Percentiles rank a stretch among this genome's conserved stretches.
phyloP scores from a whole-genome alignment of 805 yeast species.

The Saccharomycopsis vini region DNA sequence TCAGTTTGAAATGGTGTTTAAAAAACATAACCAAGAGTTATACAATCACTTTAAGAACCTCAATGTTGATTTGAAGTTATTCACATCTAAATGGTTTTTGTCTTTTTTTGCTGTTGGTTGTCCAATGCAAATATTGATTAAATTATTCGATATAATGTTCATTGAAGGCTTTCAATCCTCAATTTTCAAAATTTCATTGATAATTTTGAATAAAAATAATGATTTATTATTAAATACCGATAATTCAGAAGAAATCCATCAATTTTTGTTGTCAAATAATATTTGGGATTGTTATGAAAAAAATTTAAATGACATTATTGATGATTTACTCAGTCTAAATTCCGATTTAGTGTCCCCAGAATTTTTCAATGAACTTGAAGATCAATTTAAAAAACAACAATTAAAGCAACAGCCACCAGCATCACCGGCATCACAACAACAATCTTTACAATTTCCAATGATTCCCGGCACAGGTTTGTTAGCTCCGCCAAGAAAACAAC shows the following conservation, averaged over 20 bases:
- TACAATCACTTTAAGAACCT: conserved; percentile 33
- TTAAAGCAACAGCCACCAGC: not conserved
- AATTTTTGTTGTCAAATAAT: conserved; percentile 31
- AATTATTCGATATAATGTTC: conserved; percentile 41
- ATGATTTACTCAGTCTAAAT: conserved; percentile 20
- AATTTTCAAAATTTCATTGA: conserved; percentile 47
- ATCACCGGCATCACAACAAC: too few species aligned
- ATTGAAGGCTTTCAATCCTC: conserved; percentile 47
- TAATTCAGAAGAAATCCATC: conserved; percentile 34
- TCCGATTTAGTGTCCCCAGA: conserved; percentile 11
- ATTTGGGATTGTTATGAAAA: conserved; percentile 35
- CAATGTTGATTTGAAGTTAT: conserved; percentile 36
- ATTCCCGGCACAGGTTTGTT: not conserved
- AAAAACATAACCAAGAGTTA: conserved; percentile 33
- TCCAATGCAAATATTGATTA: conserved; percentile 43
- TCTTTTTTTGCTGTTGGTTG: conserved; percentile 51
- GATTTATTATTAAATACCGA: conserved; percentile 28
- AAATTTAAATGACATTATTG: conserved; percentile 29
- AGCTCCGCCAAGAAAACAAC: conserved; percentile 4
- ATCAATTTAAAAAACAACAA: conserved; percentile 9
- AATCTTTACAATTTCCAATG: too few species aligned
- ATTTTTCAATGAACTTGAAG: conserved; percentile 7
- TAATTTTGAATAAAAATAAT: conserved; percentile 41
- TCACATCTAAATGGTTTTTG: conserved; percentile 59
- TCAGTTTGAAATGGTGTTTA: conserved; percentile 41